Conservation (phyloP, 345 rosid genomes). For the Nasturtium officinale region DNA sequence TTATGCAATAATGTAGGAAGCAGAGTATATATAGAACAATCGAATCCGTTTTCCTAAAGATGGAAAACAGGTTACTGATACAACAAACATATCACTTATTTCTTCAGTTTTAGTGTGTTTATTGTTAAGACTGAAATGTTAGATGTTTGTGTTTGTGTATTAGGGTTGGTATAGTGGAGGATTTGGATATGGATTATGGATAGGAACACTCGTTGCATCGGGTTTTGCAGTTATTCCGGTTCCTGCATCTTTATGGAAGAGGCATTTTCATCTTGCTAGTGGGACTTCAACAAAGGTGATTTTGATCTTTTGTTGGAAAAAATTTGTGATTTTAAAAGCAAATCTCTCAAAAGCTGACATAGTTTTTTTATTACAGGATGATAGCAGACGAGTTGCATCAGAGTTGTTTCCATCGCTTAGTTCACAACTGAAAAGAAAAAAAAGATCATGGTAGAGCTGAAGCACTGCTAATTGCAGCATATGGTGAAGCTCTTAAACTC, state of each 20-base stretch:
- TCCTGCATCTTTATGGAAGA: slow-evolving; percentile 76
- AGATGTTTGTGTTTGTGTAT: neutral
- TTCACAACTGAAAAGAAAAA: slow-evolving; percentile 62
- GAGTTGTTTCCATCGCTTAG: slow-evolving; percentile 72
- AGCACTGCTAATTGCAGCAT: slow-evolving; percentile 80
- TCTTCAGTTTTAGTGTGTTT: neutral
- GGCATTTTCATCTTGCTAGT: slow-evolving; percentile 60
- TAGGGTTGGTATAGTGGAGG: slow-evolving; percentile 98
- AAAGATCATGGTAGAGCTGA: slow-evolving; percentile 97
- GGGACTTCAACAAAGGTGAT: slow-evolving; percentile 57
- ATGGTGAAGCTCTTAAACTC: slow-evolving; percentile 62
- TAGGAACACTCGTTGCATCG: slow-evolving; percentile 82
- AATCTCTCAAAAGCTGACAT: neutral
- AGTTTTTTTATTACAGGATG: slow-evolving; percentile 59
- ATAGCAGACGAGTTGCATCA: slow-evolving; percentile 77
- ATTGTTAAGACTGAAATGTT: neutral
- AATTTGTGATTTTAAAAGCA: neutral
- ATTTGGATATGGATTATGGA: slow-evolving; percentile 89
- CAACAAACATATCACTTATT: too few relatives aligned
- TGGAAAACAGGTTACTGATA: slow-evolving; percentile 64
- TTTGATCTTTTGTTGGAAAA: slow-evolving; percentile 17
- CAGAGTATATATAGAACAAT: slow-evolving; percentile 70
- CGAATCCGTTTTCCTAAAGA: slow-evolving; percentile 77
- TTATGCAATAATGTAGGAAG: slow-evolving; percentile 50
- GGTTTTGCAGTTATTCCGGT: slow-evolving; percentile 88